Base-by-base conservation (phyloP, 75 land plant species). In the Pinus taeda region DNA sequence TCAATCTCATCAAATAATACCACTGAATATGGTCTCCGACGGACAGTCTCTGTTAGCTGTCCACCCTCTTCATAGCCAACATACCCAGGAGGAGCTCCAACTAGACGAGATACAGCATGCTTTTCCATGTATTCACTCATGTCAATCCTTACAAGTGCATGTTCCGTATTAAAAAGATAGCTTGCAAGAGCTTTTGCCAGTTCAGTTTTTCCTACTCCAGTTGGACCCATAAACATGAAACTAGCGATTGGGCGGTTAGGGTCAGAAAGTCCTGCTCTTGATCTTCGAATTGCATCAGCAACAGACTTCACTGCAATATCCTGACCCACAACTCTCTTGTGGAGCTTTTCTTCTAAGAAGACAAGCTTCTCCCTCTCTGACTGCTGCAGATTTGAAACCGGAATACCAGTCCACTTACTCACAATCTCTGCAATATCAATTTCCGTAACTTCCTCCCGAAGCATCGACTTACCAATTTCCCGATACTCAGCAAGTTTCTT, bases 41-140 rank as follows among this genome's bases (percentile, higher is more conserved):
- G 86, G 63, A 96, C 89, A 24, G 91, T 76, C 79, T 96, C 98
- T 37, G 98, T 96, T 4, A 96, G 86, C 75, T 96, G 98, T 6
- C 99, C 99, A 61, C 99, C 99, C 82, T 96, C 99, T 75, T 95
- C 98, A 75, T 96, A 96, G 4, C 99, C 59, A n/a, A 53, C 92
- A 76, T 88, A 96, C 95, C 99, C 98, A 57, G 98, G 99, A 13
- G 95, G 95, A 49, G 95, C 90, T 39, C 98, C 94, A 73, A 95
- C 88, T 18, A 95, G 86, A 30, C 96, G 85, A 22, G 98, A 92
- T 57, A 93, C 97, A 0, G 97, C 79, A 78, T 93, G 94, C 70
- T 91, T 90, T 67, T 95, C 97, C 98, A 95, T 95, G 77, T 93
- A 95, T 77, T 95, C 98, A 80, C 90, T 91, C 98, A 95, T 95